These are phyloP conservation scores for Phaeotremella skinneri DNA, from an alignment of 768 basidiomycete genomes.

Conservation along the genomic window DNA sequence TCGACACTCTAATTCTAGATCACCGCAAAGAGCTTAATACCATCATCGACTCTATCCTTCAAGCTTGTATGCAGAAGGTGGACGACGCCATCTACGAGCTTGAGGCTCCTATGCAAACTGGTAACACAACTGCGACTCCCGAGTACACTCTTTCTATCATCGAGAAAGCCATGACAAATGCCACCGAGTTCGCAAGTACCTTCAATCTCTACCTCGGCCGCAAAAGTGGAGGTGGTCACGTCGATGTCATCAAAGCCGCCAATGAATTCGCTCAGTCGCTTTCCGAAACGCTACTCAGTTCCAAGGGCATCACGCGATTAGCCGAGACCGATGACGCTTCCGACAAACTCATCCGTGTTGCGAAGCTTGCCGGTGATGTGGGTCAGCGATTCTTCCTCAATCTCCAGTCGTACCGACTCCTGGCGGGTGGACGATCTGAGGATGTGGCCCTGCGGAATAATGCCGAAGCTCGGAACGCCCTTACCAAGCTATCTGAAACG, in stretches of 20 bases:
- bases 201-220: slow-evolving; percentile 82
- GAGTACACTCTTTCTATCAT: slow-evolving; percentile 98
- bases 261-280: slow-evolving; percentile 94
- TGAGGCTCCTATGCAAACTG: slow-evolving; percentile 89
- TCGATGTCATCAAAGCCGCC: slow-evolving; percentile 95
- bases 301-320: slow-evolving; percentile 92
- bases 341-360: slow-evolving; percentile 81
- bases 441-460: slow-evolving; percentile 88
- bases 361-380: slow-evolving; percentile 80
- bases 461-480: slow-evolving; percentile 73
- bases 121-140: slow-evolving; percentile 95
- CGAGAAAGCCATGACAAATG: slow-evolving; percentile 90
- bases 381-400: slow-evolving; percentile 91
- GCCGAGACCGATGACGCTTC: slow-evolving; percentile 85
- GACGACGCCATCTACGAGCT: slow-evolving; percentile 97
- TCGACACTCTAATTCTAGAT: slow-evolving; percentile 93
- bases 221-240: slow-evolving; percentile 86
- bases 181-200: slow-evolving; percentile 91
- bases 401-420: slow-evolving; percentile 90
- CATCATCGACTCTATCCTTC: slow-evolving; percentile 96
- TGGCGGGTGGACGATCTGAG: slow-evolving; percentile 75
- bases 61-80: slow-evolving; percentile 93
- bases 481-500: slow-evolving; percentile 79
- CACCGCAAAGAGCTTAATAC: slow-evolving; percentile 96
- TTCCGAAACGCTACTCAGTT: slow-evolving; percentile 84